phyloP scores from a whole-genome alignment of 2,329 filamentous ascomycete genomes.

The Xylaria sp. region DNA sequence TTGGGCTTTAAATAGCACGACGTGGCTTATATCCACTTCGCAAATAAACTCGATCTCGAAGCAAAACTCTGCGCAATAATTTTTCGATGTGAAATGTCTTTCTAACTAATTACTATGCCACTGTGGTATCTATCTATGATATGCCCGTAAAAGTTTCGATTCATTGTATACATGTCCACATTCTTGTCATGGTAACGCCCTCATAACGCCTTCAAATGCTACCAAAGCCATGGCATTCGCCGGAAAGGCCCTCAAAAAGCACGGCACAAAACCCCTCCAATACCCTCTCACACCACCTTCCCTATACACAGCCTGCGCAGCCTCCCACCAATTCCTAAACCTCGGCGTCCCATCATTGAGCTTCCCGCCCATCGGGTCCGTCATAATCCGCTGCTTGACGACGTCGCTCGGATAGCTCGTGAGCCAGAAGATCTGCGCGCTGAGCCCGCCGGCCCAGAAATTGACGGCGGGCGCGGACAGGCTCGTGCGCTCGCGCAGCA shows the following conservation, averaged over 20 bases:
- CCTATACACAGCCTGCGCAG: conserved; percentile 78
- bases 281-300: conserved; percentile 84
- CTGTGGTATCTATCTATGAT: conserved; percentile 13
- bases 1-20: conserved; percentile 40
- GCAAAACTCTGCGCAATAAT: conserved; percentile 33
- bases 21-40: conserved; percentile 35
- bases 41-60: conserved; percentile 43
- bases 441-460: conserved; percentile 96
- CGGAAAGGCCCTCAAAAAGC: conserved; percentile 92
- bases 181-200: conserved; percentile 61
- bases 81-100: conserved; percentile 25
- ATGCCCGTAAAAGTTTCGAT: neutral
- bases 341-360: conserved; percentile 73
- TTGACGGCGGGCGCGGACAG: conserved; percentile 85
- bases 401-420: conserved; percentile 92
- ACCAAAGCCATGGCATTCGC: conserved; percentile 95
- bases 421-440: conserved; percentile 94
- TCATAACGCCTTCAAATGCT: conserved; percentile 93
- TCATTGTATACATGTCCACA: conserved; percentile 22
- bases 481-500: conserved; percentile 72
- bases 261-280: conserved; percentile 93
- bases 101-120: neutral
- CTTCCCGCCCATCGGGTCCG: conserved; percentile 81
- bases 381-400: conserved; percentile 97
- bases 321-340: conserved; percentile 83